phyloP scores from a whole-genome alignment of 331 rosid genomes.

The Dryas integrifolia region DNA sequence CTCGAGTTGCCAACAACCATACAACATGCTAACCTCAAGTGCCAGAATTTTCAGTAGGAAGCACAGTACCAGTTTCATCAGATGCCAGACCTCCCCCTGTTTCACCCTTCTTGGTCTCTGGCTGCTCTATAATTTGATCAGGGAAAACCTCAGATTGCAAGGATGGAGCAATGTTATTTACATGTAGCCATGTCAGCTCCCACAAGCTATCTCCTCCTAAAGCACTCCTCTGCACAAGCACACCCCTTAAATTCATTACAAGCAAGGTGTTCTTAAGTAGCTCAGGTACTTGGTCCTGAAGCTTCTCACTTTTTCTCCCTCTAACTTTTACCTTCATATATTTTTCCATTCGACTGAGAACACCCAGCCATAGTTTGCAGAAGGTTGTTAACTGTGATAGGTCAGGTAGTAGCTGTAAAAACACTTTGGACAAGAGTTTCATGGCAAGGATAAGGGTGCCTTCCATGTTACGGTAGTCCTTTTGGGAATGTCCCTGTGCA shows the following conservation, averaged over 20 bases:
- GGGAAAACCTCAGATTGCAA: constrained; percentile 84
- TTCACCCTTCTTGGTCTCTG: constrained; percentile 41
- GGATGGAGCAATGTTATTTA: constrained; percentile 58
- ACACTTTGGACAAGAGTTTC: constrained; percentile 79
- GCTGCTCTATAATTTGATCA: constrained; percentile 51
- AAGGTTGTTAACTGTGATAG: constrained; percentile 64
- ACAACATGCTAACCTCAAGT: constrained; percentile 44
- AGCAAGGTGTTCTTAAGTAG: constrained; percentile 77
- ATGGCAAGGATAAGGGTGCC: constrained; percentile 74
- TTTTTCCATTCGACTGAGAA: constrained; percentile 67
- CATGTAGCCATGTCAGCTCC: constrained; percentile 87
- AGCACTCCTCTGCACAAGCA: constrained; percentile 61
- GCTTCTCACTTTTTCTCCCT: constrained; percentile 77
- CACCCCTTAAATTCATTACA: constrained; percentile 62
- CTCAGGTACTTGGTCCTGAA: constrained; percentile 86
- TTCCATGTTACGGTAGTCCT: constrained; percentile 88
- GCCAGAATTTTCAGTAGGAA: constrained; percentile 46
- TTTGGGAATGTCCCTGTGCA: constrained; percentile 70
- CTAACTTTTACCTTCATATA: constrained; percentile 69
- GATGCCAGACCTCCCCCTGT: constrained; percentile 40
- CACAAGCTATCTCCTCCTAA: constrained; percentile 76
- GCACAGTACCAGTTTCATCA: constrained; percentile 37
- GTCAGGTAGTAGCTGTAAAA: constrained; percentile 64
- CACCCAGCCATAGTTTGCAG: constrained; percentile 84
- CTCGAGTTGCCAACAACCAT: constrained; percentile 20